Base-by-base conservation (phyloP, 2,329 filamentous ascomycete genomes). In the Cercospora sp. region DNA sequence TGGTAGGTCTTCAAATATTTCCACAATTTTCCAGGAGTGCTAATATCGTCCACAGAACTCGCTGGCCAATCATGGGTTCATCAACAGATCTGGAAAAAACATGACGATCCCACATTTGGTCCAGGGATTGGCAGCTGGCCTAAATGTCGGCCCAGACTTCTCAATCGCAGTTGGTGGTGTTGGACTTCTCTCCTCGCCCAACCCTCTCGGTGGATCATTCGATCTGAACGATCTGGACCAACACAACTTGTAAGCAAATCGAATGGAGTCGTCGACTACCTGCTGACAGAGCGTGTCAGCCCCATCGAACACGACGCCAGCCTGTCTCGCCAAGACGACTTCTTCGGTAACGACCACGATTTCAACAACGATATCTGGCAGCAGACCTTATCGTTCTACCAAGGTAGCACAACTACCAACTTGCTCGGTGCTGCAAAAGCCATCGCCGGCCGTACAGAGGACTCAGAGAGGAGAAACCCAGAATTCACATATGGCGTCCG, bases 321-420 rank as follows among this genome's bases (percentile, higher is more conserved):
- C 28, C 67, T 80, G 40, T 76, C 73, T 18, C 73, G 79, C 33
- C 69, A 74, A 9, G 79, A 81, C 64, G 74, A 73, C 55, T 77
- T 72, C 64, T 73, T 77, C 33, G 78, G 79, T 23, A 73, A 80
- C 70, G 75, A 80, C 65, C 71, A 77, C 68, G 71, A 63, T 36
- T 81, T 80, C 72, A 75, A 79, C 70, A 65, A 75, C 60, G 69
- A 69, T 9, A 78, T 77, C 51, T 80, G 72, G 69, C 70, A 78
- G 60, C 66, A 70, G 5, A 74, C 76, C 7, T 67, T 78, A n/a
- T 67, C 65, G 2, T 72, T 70, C 65, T 79, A 72, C 69, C 64
- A 70, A 3, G 73, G 73, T 31, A 71, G 70, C 69, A 69, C 31
- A 30, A 70, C 71, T 20, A 76, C 75, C 18, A 73, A 67, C 36